Conservation (phyloP, 257 asterid genomes). For the Leonotis leonurus region DNA sequence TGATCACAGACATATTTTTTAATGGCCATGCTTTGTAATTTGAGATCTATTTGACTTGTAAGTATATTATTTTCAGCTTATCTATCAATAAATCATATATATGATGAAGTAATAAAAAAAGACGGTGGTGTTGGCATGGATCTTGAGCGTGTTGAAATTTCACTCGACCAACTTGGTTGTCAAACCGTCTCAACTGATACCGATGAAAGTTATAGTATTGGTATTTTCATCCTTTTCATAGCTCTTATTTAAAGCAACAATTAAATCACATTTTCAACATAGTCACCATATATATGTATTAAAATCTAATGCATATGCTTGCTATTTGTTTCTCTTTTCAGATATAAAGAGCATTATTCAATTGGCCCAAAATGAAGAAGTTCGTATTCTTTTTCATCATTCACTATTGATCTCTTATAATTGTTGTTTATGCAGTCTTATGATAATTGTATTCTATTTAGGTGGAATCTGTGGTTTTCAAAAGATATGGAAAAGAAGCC, state of each 20-base stretch:
- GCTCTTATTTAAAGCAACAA: background rate
- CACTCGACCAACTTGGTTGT: conserved; percentile 70
- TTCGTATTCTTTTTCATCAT: conserved; percentile 21
- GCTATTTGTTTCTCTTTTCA: conserved; percentile 28
- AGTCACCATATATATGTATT: background rate
- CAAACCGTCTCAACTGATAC: conserved; percentile 29
- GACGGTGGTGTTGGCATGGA: conserved; percentile 62
- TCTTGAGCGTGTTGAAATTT: conserved; percentile 48
- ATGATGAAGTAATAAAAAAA: conserved; percentile 67
- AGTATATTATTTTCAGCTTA: conserved; percentile 40
- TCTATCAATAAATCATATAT: conserved; percentile 52
- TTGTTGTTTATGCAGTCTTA: conserved; percentile 7
- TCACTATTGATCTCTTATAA: conserved; percentile 1
- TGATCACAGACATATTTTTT: background rate
- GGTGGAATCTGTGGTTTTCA: conserved; percentile 81
- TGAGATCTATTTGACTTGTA: conserved; percentile 14
- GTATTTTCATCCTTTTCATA: conserved; percentile 34
- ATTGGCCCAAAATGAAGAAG: conserved; percentile 80
- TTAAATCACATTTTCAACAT: background rate
- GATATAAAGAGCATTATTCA: conserved; percentile 69
- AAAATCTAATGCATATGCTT: conserved; percentile 11
- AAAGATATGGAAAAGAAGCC: conserved; percentile 80
- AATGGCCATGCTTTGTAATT: background rate
- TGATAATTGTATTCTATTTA: conserved; percentile 25
- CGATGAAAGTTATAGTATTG: conserved; percentile 59